These are phyloP conservation scores for Phytopythium delawarense DNA, from an alignment of 352 stramenopile genomes.

Conservation along the genomic window DNA sequence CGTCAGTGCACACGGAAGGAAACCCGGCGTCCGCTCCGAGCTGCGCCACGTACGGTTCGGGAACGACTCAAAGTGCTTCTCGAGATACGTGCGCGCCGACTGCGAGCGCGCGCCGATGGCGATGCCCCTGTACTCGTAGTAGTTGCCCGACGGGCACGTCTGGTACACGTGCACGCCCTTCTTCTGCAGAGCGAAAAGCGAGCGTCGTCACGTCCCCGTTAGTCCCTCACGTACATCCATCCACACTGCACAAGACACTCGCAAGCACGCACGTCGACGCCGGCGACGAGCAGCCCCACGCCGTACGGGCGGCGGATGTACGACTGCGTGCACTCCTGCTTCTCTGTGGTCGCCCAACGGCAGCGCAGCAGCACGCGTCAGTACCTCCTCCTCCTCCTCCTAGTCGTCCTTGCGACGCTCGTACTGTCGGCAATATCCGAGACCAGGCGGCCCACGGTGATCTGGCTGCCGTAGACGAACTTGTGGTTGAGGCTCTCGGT, in stretches of 20 bases:
- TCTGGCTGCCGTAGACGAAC: conserved; percentile 97
- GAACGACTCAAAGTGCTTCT: conserved; percentile 98
- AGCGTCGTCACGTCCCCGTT: conserved; percentile 5
- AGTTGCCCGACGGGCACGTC: conserved; percentile 98
- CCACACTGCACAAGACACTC: background rate
- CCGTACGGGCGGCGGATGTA: conserved; percentile 99
- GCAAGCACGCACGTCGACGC: conserved; percentile 65
- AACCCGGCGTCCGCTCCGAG: background rate
- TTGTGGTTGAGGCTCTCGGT: conserved; percentile 99
- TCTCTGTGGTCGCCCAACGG: conserved; percentile 41
- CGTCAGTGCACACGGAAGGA: too few species aligned
- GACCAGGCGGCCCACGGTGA: conserved; percentile 93
- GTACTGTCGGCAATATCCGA: conserved; percentile 95
- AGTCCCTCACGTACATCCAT: conserved; percentile 58
- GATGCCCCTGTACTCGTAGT: conserved; percentile 98
- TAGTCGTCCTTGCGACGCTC: background rate
- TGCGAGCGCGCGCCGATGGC: conserved; percentile 97
- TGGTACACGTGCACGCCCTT: conserved; percentile 98
- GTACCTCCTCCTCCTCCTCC: background rate
- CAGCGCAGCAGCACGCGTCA: background rate
- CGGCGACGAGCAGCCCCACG: conserved; percentile 96
- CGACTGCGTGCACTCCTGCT: conserved; percentile 98
- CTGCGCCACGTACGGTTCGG: conserved; percentile 45
- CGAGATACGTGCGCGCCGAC: conserved; percentile 97
- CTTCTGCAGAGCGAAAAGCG: conserved; percentile 61